Percentiles rank a stretch among this genome's conserved stretches.
phyloP scores from a whole-genome alignment of 768 basidiomycete genomes.

The Strobilomyces confusus region DNA sequence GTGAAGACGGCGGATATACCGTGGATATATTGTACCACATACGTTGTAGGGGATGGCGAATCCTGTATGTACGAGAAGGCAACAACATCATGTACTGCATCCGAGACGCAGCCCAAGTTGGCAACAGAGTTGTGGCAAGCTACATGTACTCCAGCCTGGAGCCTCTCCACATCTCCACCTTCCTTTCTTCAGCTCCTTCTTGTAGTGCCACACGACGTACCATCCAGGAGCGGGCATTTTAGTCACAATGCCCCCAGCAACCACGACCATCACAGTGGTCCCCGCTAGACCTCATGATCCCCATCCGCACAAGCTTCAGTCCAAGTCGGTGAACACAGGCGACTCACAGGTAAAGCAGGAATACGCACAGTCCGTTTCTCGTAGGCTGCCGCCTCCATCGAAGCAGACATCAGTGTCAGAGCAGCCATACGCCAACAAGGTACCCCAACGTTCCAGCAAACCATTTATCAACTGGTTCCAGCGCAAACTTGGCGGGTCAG shows the following conservation, averaged over 20 bases:
- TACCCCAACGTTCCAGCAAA: conserved; percentile 68
- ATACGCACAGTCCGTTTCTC: conserved; percentile 12
- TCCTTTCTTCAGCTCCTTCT: not conserved
- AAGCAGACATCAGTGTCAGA: conserved; percentile 27
- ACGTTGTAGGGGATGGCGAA: not conserved
- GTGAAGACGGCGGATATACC: conserved; percentile 36
- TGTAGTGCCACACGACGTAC: not conserved
- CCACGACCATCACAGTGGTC: conserved; percentile 10
- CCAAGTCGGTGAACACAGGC: conserved; percentile 9
- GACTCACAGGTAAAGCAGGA: conserved; percentile 16
- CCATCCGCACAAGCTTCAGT: conserved; percentile 11
- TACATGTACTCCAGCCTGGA: not conserved
- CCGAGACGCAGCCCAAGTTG: conserved; percentile 12
- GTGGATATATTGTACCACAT: not conserved
- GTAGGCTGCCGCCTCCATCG: conserved; percentile 15
- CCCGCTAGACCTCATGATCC: conserved; percentile 13
- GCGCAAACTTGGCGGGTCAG: conserved; percentile 74
- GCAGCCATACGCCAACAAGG: conserved; percentile 52
- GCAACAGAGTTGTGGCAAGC: not conserved
- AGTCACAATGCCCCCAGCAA: conserved; percentile 15
- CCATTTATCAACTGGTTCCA: conserved; percentile 91
- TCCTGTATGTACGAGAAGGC: not conserved
- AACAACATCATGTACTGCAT: conserved; percentile 13
- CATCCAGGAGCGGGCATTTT: not conserved
- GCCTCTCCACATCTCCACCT: not conserved